These are phyloP conservation scores for Collybiopsis confluens DNA, from an alignment of 768 basidiomycete species.

Conservation along the genomic window DNA sequence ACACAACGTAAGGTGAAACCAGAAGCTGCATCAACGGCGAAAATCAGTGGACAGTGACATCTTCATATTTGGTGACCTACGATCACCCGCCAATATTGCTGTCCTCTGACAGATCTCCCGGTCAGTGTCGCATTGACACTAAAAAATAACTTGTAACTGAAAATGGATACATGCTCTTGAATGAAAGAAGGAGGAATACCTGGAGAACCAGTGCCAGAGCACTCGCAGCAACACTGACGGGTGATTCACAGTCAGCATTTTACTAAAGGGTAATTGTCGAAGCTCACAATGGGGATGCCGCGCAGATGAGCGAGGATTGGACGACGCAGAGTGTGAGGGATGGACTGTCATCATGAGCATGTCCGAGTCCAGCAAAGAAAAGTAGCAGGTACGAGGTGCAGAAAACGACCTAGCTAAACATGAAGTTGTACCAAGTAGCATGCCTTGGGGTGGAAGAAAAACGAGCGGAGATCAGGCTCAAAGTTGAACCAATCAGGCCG, in stretches of 20 bases:
- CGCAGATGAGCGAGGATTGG: constrained; percentile 29
- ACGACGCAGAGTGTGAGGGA: constrained; percentile 21
- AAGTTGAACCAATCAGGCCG: constrained; percentile 20
- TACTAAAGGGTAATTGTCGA: no score
- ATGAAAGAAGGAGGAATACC: background rate
- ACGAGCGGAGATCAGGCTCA: constrained; percentile 23
- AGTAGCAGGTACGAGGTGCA: constrained; percentile 30
- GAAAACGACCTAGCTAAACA: constrained; percentile 30
- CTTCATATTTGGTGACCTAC: background rate
- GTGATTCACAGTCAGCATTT: background rate
- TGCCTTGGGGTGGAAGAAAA: constrained; percentile 24
- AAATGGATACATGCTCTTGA: background rate
- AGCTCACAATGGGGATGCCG: constrained; percentile 29
- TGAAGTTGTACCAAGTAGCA: constrained; percentile 32
- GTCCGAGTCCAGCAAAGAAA: constrained; percentile 28
- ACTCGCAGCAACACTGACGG: background rate
- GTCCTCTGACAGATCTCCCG: background rate
- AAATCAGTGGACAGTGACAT: background rate
- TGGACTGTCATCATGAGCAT: constrained; percentile 19
- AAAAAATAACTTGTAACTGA: background rate
- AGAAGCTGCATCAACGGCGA: background rate
- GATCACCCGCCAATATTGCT: background rate
- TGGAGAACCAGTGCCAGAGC: constrained; percentile 3
- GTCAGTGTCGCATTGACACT: background rate
- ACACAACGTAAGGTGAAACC: background rate